Evolutionary conservation across 2,329 filamentous ascomycete species (phyloP), one percentile per base, ranked within the genome.

Genomic region (Lachnellula hyalina): DNA sequence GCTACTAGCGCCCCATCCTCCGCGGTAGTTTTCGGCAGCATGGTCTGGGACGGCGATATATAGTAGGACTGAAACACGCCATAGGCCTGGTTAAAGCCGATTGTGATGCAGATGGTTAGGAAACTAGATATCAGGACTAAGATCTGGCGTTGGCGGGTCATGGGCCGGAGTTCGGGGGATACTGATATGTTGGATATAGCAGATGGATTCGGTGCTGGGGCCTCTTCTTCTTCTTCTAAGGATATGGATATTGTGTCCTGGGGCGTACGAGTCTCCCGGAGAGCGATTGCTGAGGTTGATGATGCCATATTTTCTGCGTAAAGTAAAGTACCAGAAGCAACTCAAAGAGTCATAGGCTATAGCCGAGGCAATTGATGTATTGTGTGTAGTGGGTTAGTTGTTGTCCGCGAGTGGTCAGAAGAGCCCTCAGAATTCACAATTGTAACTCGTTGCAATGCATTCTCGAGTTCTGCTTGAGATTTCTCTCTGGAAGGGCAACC

Each of bases 61-160:
- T 78, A 79, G 60, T 75, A 77, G 47, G 74, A 69, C 58, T 78
- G 76, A 51, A 78, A 79, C 9, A 78, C 74, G 9, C 76, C 75
- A 57, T 74, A 79, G 35, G 70, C 71, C 54, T 78, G 75, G 58
- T 79, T 79, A 53, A 78, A 72, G 11, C 76, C 75, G 47, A 78
- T 75, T 3, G 76, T 77, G 21, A 78, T 69, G 47, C 71, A 71
- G 36, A 77, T 75, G 41, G 73, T 73, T 0, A 73, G 58, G 49
- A 78, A 78, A 5, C 72, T 71, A 0, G 74, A 74, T 17, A 72
- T 56, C 14, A 78, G 67, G 21, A 78, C 74, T 1, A 70, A 57
- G 5, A 70, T 67, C 65, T 78, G 76, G 47, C 74, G 73, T 54
- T 68, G 59, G 11, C 52, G 51, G 17, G 64, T 65, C 44, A 61